Base-by-base conservation (phyloP, 192 early-diverging fungal genomes). In the Chytriomyces hyalinus region DNA sequence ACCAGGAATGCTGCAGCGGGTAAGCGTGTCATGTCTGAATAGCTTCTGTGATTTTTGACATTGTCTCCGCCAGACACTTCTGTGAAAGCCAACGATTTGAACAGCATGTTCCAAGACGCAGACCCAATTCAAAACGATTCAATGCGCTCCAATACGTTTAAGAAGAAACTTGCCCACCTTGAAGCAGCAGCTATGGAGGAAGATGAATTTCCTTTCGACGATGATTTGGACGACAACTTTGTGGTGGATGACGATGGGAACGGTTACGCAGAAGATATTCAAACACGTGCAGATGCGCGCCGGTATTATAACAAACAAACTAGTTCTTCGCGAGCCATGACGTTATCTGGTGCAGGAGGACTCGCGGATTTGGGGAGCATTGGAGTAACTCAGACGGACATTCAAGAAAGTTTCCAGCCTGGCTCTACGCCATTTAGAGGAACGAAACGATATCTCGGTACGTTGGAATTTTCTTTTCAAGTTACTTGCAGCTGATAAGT, bases 191-290 rank as follows among this genome's bases (percentile, higher is more conserved):
- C 36, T 36, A 36, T 36, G 36, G 36, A 36, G 83, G 83, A 85
- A 64, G 89, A 89, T 7, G 74, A 84, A 10, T 78, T 75, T 5
- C 43, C 17, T 17, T 71, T 76, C 15, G 49, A 28, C 22, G 63
- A 79, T 65, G 83, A 79, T 13, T 69, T 73, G 15, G 81, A 81
- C 49, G 86, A 93, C 64, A 91, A 95, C 69, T 97, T 97, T 89
- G 90, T 97, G 0, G 93, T 91, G 0, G 94, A 96, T 77, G 96
- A 97, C 79, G 94, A 96, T 67, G 93, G 91, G 13, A 90, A 81
- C 13, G 92, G 90, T 5, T 94, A 95, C 76, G 80, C 86, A 10
- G 86, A 86, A 9, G 50, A 65, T 22, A 66, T 86, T 9, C 80
- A 84, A 44, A 76, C 49, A 17, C 72, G 63, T 3, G 78, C 70